Conservation (phyloP, 176 grass and related monocot species). For the Triticum turgidum region DNA sequence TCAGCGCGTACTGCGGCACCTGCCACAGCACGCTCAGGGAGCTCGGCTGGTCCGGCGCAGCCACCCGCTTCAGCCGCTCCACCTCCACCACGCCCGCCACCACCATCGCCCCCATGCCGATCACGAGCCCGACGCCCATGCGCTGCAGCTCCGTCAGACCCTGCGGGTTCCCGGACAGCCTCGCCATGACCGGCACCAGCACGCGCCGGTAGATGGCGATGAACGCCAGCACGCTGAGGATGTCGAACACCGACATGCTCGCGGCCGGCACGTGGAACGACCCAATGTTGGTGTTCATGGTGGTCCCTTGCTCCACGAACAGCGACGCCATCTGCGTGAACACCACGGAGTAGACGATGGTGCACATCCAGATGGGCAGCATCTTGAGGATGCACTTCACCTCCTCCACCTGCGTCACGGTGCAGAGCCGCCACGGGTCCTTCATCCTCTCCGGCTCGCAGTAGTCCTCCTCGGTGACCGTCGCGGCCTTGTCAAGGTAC, state of each 20-base stretch:
- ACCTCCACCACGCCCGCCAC: slow-evolving; percentile 64
- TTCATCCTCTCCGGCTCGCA: slow-evolving; percentile 12
- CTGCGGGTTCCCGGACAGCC: slow-evolving; percentile 52
- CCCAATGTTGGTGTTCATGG: slow-evolving; percentile 66
- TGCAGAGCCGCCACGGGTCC: slow-evolving; percentile 57
- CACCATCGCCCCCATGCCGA: slow-evolving; percentile 73
- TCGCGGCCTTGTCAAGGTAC: slow-evolving; percentile 80
- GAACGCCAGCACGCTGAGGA: slow-evolving; percentile 68
- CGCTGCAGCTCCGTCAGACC: slow-evolving; percentile 80
- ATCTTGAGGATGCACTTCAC: slow-evolving; percentile 78
- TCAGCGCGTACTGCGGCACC: slow-evolving; percentile 75
- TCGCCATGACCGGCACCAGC: slow-evolving; percentile 44
- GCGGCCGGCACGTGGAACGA: slow-evolving; percentile 71
- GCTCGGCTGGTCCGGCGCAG: slow-evolving; percentile 34
- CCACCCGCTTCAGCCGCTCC: slow-evolving; percentile 51
- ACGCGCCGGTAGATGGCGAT: slow-evolving; percentile 61
- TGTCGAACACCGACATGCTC: slow-evolving; percentile 89
- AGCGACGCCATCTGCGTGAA: slow-evolving; percentile 92
- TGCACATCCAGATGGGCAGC: slow-evolving; percentile 90
- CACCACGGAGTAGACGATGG: slow-evolving; percentile 83
- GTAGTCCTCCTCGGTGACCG: slow-evolving; percentile 40
- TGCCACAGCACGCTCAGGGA: slow-evolving; percentile 75
- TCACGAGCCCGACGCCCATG: slow-evolving; percentile 72
- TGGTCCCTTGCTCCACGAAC: slow-evolving; percentile 81
- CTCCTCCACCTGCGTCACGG: slow-evolving; percentile 91